These are phyloP conservation scores for Diaporthe sp. DNA, from an alignment of 2,329 filamentous ascomycete species.

Conservation along the genomic window DNA sequence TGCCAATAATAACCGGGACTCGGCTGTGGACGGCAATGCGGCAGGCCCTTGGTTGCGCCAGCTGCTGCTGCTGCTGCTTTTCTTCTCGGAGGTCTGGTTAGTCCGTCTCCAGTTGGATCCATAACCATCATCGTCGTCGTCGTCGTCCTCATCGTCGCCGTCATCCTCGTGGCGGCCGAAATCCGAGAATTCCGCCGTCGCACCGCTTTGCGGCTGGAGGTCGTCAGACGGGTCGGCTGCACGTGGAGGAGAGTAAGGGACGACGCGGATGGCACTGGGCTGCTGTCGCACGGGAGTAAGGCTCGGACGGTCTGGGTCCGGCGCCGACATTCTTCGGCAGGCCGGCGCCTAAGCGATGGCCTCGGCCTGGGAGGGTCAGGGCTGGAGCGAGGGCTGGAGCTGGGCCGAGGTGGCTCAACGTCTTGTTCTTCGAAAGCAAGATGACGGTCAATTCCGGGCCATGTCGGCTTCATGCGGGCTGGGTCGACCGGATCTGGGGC, in stretches of 20 bases:
- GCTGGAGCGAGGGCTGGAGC: slow-evolving; percentile 4
- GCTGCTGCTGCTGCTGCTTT: slow-evolving; percentile 1
- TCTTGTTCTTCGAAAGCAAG: slow-evolving; percentile 40
- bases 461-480: slow-evolving; percentile 49
- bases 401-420: slow-evolving; percentile 37
- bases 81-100: slow-evolving; percentile 26
- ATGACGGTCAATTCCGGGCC: slow-evolving; percentile 49
- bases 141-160: slow-evolving; percentile 12
- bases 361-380: slow-evolving; percentile 20
- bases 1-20: slow-evolving; percentile 39
- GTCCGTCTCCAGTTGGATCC: slow-evolving; percentile 30
- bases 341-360: slow-evolving; percentile 34
- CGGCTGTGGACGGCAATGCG: slow-evolving; percentile 42
- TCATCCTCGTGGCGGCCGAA: slow-evolving; percentile 8
- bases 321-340: slow-evolving; percentile 47
- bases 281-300: slow-evolving; percentile 56
- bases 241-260: slow-evolving; percentile 62
- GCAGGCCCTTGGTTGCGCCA: slow-evolving; percentile 17
- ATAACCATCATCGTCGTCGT: slow-evolving; percentile 2
- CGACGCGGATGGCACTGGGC: slow-evolving; percentile 61
- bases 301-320: slow-evolving; percentile 47
- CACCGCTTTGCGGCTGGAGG: slow-evolving; percentile 44
- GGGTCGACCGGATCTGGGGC: slow-evolving; percentile 9
- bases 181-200: slow-evolving; percentile 22
- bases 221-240: slow-evolving; percentile 47